Conservation (phyloP, 139 green algal species). For the Chlamydomonas incerta region DNA sequence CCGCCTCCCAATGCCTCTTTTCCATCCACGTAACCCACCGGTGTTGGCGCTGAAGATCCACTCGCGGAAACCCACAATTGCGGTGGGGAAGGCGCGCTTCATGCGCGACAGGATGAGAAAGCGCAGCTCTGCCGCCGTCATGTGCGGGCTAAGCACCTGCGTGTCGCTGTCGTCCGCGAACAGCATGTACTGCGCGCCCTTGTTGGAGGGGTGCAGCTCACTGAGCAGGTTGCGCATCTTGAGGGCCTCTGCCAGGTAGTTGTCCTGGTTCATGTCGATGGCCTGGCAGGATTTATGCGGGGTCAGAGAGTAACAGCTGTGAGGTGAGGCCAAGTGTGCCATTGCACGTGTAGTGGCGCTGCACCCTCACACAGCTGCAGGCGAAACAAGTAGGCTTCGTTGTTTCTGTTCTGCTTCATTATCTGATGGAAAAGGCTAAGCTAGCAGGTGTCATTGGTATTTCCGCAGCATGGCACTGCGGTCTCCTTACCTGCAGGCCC, state of each 20-base stretch:
- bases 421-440: too few relatives aligned
- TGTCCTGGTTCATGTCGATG: constrained; percentile 75
- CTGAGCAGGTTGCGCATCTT: constrained; percentile 71
- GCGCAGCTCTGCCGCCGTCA: constrained; percentile 40
- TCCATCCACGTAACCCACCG: constrained; percentile 25
- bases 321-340: too few relatives aligned
- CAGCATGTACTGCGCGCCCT: constrained; percentile 26
- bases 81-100: constrained; percentile 41
- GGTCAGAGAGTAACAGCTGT: too few relatives aligned
- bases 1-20: too few relatives aligned
- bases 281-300: too few relatives aligned
- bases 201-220: constrained; percentile 43
- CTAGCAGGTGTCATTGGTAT: too few relatives aligned
- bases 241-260: constrained; percentile 86
- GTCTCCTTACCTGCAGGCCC: constrained; percentile 44
- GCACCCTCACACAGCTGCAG: too few relatives aligned
- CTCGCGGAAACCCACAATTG: constrained; percentile 53
- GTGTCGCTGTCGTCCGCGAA: constrained; percentile 24
- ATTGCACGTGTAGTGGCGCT: too few relatives aligned
- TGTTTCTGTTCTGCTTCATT: too few relatives aligned
- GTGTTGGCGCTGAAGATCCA: constrained; percentile 56
- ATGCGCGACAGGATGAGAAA: constrained; percentile 41
- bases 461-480: too few relatives aligned
- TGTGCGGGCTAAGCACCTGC: constrained; percentile 33
- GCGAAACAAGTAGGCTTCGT: too few relatives aligned